Conservation (phyloP, 352 stramenopile genomes). For the Thalassiosira mediterranea region DNA sequence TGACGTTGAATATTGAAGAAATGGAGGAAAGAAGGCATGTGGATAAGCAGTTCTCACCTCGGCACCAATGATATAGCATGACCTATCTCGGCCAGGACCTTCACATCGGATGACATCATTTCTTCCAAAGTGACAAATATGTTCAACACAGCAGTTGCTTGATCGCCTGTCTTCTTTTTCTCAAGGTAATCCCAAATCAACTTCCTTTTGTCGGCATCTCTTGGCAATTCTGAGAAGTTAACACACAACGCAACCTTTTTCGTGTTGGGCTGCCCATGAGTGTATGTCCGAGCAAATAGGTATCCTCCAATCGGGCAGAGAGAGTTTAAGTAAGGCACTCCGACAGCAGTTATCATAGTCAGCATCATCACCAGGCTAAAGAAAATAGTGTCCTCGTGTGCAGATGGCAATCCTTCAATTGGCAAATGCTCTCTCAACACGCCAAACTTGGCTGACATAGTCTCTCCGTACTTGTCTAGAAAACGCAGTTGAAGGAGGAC, state of each 20-base stretch:
- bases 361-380: constrained; percentile 29
- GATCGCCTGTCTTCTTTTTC: constrained; percentile 7
- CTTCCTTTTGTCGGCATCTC: constrained; percentile 1
- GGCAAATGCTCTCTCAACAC: constrained; percentile 1
- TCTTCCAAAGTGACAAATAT: constrained; percentile 45
- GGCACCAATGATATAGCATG: constrained; percentile 32
- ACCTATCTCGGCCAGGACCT: constrained; percentile 19
- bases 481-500: constrained; percentile 37
- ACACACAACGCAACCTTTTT: constrained; percentile 48
- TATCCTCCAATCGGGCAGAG: constrained; percentile 52
- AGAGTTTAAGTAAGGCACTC: constrained; percentile 40
- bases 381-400: constrained; percentile 11
- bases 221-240: constrained; percentile 39
- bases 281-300: constrained; percentile 40
- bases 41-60: no score
- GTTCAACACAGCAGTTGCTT: constrained; percentile 32
- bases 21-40: no score
- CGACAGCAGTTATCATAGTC: constrained; percentile 23
- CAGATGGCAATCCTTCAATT: neutral
- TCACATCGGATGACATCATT: constrained; percentile 23
- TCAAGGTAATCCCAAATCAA: constrained; percentile 11
- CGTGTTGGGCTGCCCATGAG: constrained; percentile 52
- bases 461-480: constrained; percentile 36
- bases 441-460: neutral
- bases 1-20: no score